Evolutionary conservation across 2,329 filamentous ascomycete genomes (phyloP).

Genomic region (Coniochaeta prunicola): DNA sequence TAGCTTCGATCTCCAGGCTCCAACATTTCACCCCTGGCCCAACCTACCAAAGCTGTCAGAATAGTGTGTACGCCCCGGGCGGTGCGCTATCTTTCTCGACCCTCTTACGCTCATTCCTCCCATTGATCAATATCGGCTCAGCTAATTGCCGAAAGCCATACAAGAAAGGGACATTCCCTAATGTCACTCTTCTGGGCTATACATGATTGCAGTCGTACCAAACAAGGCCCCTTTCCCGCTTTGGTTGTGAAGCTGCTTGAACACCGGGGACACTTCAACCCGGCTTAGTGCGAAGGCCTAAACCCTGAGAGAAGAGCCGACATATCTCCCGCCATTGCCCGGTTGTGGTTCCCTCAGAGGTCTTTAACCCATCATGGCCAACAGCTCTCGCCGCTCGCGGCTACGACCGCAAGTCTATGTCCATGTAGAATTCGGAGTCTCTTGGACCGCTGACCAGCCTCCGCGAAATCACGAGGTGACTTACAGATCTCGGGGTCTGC

Average conservation of each 20-base stretch:
- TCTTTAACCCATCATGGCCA: background rate
- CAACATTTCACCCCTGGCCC: background rate
- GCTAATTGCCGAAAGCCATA: background rate
- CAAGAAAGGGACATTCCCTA: background rate
- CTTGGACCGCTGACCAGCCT: constrained; percentile 36
- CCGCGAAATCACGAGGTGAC: constrained; percentile 37
- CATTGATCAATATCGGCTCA: background rate
- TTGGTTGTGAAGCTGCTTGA: background rate
- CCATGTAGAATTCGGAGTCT: constrained; percentile 44
- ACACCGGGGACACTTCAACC: background rate
- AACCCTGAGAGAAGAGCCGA: background rate
- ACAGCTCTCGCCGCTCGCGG: constrained; percentile 3
- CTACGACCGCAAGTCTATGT: constrained; percentile 32
- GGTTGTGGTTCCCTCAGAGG: background rate
- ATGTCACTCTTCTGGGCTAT: background rate
- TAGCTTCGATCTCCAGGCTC: background rate
- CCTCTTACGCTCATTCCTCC: background rate
- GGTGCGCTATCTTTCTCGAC: background rate
- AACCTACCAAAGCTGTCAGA: too few relatives aligned
- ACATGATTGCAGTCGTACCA: background rate
- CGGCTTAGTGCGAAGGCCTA: background rate
- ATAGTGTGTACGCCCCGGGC: background rate
- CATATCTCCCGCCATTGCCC: background rate
- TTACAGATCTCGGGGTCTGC: constrained; percentile 38
- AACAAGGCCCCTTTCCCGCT: background rate